These are phyloP conservation scores for Erodium trifolium DNA, from an alignment of 441 rosid genomes.

Conservation along the genomic window DNA sequence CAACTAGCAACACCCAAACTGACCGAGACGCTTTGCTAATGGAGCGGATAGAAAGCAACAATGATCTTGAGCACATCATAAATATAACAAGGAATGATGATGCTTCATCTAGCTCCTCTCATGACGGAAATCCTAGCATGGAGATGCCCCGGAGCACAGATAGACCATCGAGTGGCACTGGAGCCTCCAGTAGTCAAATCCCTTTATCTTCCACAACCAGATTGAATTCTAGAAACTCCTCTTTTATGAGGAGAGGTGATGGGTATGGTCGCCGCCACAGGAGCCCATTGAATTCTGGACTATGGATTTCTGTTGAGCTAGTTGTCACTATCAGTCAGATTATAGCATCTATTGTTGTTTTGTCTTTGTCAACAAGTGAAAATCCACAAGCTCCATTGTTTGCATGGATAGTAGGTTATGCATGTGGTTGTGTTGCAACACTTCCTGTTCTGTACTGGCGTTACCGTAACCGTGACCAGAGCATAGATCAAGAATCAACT, in stretches of 20 bases:
- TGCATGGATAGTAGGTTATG: slow-evolving; percentile 90
- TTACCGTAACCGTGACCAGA: slow-evolving; percentile 50
- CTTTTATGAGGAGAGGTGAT: slow-evolving; percentile 44
- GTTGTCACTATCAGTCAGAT: slow-evolving; percentile 76
- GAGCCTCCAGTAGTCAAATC: slow-evolving; percentile 31
- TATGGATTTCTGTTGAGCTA: slow-evolving; percentile 88
- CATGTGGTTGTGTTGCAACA: slow-evolving; percentile 82
- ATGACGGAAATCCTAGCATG: slow-evolving; percentile 28
- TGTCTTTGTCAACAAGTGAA: slow-evolving; percentile 67
- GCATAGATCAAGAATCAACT: slow-evolving; percentile 44
- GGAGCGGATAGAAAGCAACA: slow-evolving; percentile 45
- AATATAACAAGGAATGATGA: slow-evolving; percentile 39
- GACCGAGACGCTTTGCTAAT: slow-evolving; percentile 47
- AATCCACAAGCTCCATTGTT: slow-evolving; percentile 68
- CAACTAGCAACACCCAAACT: slow-evolving; percentile 27
- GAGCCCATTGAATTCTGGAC: slow-evolving; percentile 84
- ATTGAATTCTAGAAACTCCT: slow-evolving; percentile 38
- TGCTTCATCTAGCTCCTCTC: slow-evolving; percentile 39
- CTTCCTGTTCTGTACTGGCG: slow-evolving; percentile 90
- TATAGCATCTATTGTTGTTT: slow-evolving; percentile 65
- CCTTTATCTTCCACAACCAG: slow-evolving; percentile 38
- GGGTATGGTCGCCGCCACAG: slow-evolving; percentile 52
- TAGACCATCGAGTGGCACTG: slow-evolving; percentile 33
- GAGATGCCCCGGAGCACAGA: slow-evolving; percentile 33
- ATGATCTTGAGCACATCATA: slow-evolving; percentile 46